Evolutionary conservation across 345 rosid genomes (phyloP), one percentile per base, ranked within the genome.

Genomic region (Sisymbrium irio): DNA sequence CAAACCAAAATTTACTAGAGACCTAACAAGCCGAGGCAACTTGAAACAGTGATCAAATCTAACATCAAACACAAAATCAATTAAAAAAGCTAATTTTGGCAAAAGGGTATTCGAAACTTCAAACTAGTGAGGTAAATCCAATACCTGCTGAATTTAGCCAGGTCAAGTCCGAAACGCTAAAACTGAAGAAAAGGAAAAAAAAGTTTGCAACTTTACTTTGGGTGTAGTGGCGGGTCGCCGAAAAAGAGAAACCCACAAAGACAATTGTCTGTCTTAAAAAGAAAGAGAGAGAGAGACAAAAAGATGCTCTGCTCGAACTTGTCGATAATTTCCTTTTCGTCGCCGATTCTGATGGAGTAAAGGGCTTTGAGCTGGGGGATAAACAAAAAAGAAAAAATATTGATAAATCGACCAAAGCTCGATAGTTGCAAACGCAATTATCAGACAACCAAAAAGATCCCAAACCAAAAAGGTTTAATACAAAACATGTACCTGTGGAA

Each of bases 181-280:
- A 62, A 55, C 28, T 59, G 44, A n/a, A n/a, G n/a, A n/a, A n/a
- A 45, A 47, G n/a, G 20, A 5, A 13, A 45, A 45, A 61, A 68
- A 60, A 72, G 8, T 10, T 67, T 56, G 76, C 3, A 70, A 70
- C 72, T 77, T 70, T 77, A 70, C 71, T 77, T 76, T 45, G 79
- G 15, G 15, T 68, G 69, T 42, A 69, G 79, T 69, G 69, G 47
- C 22, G 63, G 47, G 79, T 35, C 79, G 65, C 74, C 59, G 64
- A 42, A 9, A 62, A 42, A 42, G 67, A 35, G 74, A 68, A 51
- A 68, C 74, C 57, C 61, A 39, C 62, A 61, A 54, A 69, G 59
- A 27, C 50, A 62, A 54, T 28, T 60, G 75, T 62, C 3, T 17
- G 28, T 27, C 28, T 11, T 2, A 9, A 9, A 36, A 36, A 35